These are phyloP conservation scores for Meyerozyma guilliermondii DNA, from an alignment of 1,139 yeast species.

Conservation along the genomic window DNA sequence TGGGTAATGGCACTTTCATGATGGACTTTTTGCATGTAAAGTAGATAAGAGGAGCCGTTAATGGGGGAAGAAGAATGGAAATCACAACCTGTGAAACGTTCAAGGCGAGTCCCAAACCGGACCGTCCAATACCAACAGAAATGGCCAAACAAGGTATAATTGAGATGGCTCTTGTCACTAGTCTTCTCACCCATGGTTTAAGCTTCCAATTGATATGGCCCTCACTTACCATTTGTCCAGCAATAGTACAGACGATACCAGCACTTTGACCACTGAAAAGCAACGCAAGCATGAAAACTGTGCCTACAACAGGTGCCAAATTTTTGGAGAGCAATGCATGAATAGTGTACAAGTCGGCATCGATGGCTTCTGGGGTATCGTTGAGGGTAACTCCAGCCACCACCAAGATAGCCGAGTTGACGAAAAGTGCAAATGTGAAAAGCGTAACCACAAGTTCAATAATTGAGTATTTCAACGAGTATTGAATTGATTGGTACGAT, in stretches of 20 bases:
- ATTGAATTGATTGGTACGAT: conserved; percentile 56
- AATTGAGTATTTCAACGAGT: conserved; percentile 63
- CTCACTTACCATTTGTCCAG: conserved; percentile 82
- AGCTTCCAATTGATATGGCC: conserved; percentile 76
- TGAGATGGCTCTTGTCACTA: conserved; percentile 66
- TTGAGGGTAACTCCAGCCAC: conserved; percentile 73
- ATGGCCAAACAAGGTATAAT: conserved; percentile 68
- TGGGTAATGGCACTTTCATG: conserved; percentile 49
- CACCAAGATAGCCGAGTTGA: conserved; percentile 70
- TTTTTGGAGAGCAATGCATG: conserved; percentile 51
- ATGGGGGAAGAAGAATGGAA: conserved; percentile 65
- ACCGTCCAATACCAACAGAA: conserved; percentile 57
- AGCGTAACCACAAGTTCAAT: conserved; percentile 61
- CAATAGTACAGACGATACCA: conserved; percentile 81
- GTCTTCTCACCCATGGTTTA: conserved; percentile 71
- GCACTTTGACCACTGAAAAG: conserved; percentile 77
- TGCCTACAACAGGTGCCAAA: conserved; percentile 70
- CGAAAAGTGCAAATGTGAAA: conserved; percentile 71
- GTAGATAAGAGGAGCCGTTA: conserved; percentile 73
- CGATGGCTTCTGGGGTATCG: conserved; percentile 57
- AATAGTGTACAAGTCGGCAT: conserved; percentile 72
- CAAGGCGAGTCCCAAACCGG: conserved; percentile 58
- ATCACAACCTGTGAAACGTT: conserved; percentile 76
- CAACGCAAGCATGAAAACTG: conserved; percentile 71
- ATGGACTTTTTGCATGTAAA: conserved; percentile 60